These are phyloP conservation scores for Suillus plorans DNA, from an alignment of 768 basidiomycete species.

Conservation along the genomic window DNA sequence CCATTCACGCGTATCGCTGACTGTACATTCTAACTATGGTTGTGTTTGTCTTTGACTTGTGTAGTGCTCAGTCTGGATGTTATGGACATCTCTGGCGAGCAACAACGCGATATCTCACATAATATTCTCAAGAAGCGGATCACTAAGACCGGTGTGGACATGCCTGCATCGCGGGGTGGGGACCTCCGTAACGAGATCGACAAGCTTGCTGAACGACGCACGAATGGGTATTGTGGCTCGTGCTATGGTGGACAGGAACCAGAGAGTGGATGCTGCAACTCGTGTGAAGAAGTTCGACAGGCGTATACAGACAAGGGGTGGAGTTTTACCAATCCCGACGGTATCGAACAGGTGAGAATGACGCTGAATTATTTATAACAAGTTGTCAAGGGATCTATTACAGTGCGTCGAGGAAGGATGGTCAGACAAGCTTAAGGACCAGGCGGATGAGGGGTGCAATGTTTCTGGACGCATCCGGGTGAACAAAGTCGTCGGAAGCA, in stretches of 20 bases:
- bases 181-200: constrained; percentile 89
- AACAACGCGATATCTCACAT: constrained; percentile 87
- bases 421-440: constrained; percentile 90
- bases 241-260: constrained; percentile 90
- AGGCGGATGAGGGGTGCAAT: constrained; percentile 93
- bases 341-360: constrained; percentile 83
- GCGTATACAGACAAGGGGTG: constrained; percentile 91
- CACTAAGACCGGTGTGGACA: constrained; percentile 52
- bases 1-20: neutral
- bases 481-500: constrained; percentile 96
- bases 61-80: constrained; percentile 93
- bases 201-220: constrained; percentile 61
- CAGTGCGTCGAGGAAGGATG: constrained; percentile 94
- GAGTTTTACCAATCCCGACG: constrained; percentile 90
- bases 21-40: neutral
- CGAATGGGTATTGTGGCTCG: constrained; percentile 82
- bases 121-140: constrained; percentile 85
- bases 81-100: constrained; percentile 98
- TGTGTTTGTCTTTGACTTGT: neutral
- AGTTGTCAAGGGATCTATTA: neutral
- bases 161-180: constrained; percentile 52
- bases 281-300: constrained; percentile 91
- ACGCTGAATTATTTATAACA: neutral
- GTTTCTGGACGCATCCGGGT: constrained; percentile 88
- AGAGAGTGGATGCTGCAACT: constrained; percentile 86